Evolutionary conservation across 176 grass and related monocot species (phyloP).

Genomic region (Oryza meridionalis): DNA sequence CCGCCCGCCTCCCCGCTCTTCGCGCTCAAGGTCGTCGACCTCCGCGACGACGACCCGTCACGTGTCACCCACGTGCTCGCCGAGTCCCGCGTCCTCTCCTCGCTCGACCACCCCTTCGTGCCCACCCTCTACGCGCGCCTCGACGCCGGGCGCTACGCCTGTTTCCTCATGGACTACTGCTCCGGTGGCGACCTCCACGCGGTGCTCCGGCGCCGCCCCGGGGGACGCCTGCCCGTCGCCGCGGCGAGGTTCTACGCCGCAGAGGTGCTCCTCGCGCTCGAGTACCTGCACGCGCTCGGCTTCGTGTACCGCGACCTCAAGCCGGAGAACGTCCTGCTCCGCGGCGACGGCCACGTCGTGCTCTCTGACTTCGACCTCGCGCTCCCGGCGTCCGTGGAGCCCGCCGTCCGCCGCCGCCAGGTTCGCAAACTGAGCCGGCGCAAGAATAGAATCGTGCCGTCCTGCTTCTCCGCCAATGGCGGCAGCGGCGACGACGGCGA

Average conservation of each 20-base stretch:
- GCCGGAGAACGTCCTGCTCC: constrained; percentile 90
- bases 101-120: constrained; percentile 85
- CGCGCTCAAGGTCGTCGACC: constrained; percentile 90
- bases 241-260: constrained; percentile 80
- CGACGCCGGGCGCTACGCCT: constrained; percentile 78
- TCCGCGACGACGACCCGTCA: constrained; percentile 56
- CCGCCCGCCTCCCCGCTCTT: constrained; percentile 56
- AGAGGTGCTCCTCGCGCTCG: constrained; percentile 83
- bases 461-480: constrained; percentile 41
- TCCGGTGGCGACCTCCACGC: constrained; percentile 79
- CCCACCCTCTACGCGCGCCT: constrained; percentile 90
- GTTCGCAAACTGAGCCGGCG: constrained; percentile 36
- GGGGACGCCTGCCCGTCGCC: constrained; percentile 58
- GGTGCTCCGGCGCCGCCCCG: constrained; percentile 66
- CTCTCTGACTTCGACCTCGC: constrained; percentile 93
- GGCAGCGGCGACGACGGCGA: background rate
- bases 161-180: constrained; percentile 95
- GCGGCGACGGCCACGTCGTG: constrained; percentile 83
- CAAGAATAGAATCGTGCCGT: constrained; percentile 7
- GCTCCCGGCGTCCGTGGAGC: constrained; percentile 67
- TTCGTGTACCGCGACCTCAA: constrained; percentile 97
- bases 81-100: constrained; percentile 73
- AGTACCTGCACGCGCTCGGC: constrained; percentile 92
- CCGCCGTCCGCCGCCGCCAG: constrained; percentile 56
- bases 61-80: constrained; percentile 66